Conservation (phyloP, 495 filamentous ascomycete genomes). For the Astrothelium subdiscretum region DNA sequence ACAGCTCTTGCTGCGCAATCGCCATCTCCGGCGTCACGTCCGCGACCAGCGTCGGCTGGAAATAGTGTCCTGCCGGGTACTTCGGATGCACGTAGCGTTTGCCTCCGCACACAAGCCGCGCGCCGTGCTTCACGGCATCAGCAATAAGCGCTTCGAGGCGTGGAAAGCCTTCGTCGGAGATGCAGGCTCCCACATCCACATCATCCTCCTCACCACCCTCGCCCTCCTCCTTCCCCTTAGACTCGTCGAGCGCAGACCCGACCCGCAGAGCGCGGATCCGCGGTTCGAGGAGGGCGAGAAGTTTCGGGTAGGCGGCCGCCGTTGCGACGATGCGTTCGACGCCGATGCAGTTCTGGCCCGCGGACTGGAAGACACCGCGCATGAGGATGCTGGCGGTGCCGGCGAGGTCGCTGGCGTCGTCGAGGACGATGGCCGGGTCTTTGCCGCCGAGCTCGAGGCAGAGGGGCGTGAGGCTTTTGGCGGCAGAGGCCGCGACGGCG, state of each 20-base stretch:
- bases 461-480: conserved; percentile 71
- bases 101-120: conserved; percentile 74
- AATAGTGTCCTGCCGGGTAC: conserved; percentile 75
- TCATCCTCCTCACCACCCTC: conserved; percentile 35
- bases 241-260: conserved; percentile 49
- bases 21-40: conserved; percentile 54
- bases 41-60: conserved; percentile 75
- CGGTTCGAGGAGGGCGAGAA: conserved; percentile 58
- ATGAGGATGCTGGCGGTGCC: conserved; percentile 70
- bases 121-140: conserved; percentile 67
- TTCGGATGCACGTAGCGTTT: conserved; percentile 54
- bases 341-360: conserved; percentile 98
- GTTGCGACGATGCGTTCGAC: conserved; percentile 85
- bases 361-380: conserved; percentile 86
- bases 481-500: conserved; percentile 73
- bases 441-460: conserved; percentile 90
- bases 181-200: conserved; percentile 79
- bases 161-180: conserved; percentile 61
- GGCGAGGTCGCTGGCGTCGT: conserved; percentile 56
- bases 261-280: conserved; percentile 61
- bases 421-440: conserved; percentile 84
- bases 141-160: conserved; percentile 47
- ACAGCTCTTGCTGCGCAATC: conserved; percentile 86
- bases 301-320: conserved; percentile 56
- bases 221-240: too few species aligned